Evolutionary conservation across 768 basidiomycete species (phyloP).

Genomic region (Agrocybe praecox): DNA sequence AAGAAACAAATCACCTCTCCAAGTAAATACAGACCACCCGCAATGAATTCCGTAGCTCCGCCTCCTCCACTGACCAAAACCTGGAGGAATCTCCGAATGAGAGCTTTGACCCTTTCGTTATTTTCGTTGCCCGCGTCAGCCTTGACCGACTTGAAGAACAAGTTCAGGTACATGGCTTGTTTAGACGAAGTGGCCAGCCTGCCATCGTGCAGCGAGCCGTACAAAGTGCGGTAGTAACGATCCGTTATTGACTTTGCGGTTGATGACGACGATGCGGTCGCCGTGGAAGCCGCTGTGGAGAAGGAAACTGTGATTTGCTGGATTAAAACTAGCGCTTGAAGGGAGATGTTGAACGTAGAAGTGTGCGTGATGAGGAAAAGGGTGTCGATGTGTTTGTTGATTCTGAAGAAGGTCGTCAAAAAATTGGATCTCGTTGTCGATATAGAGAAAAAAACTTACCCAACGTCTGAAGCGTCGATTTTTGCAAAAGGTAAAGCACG

Average conservation of each 20-base stretch:
- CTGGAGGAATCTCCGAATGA: slow-evolving; percentile 84
- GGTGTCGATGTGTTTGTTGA: slow-evolving; percentile 87
- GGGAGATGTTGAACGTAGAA: slow-evolving; percentile 95
- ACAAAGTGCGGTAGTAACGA: slow-evolving; percentile 82
- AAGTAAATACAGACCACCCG: slow-evolving; percentile 84
- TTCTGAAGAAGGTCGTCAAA: slow-evolving; percentile 39
- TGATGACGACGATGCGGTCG: slow-evolving; percentile 42
- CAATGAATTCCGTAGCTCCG: slow-evolving; percentile 84
- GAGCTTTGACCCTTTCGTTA: slow-evolving; percentile 70
- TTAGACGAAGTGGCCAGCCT: slow-evolving; percentile 85
- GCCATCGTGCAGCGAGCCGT: slow-evolving; percentile 84
- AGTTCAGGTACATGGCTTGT: slow-evolving; percentile 95
- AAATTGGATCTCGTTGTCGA: background rate
- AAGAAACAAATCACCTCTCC: slow-evolving; percentile 72
- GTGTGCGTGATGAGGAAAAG: slow-evolving; percentile 94
- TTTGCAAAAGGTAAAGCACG: slow-evolving; percentile 93
- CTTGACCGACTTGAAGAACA: slow-evolving; percentile 90
- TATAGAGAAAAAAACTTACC: slow-evolving; percentile 44
- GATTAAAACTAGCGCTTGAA: slow-evolving; percentile 89
- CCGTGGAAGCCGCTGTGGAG: slow-evolving; percentile 36
- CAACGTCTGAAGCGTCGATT: slow-evolving; percentile 65
- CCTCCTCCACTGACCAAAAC: slow-evolving; percentile 68
- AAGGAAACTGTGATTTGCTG: slow-evolving; percentile 76
- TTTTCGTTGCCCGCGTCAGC: slow-evolving; percentile 44
- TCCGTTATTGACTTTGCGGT: slow-evolving; percentile 51